Evolutionary conservation across 768 basidiomycete species (phyloP), one percentile per base, ranked within the genome.

Genomic region (Boletus rubescentipes): DNA sequence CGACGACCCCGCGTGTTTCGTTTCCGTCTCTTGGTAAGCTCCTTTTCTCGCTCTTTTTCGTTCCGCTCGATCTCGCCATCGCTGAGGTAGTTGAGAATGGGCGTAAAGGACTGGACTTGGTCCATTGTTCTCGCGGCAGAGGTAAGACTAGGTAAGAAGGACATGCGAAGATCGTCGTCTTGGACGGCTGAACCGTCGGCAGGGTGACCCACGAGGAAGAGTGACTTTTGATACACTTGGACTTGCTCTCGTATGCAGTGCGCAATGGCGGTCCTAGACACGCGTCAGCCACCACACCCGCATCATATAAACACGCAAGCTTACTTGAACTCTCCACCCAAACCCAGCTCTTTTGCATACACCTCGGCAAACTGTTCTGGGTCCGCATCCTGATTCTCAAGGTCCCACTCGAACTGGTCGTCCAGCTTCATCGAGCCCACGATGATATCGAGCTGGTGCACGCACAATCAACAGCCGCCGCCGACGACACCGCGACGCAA

Each of bases 341-440:
- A 73, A 5, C 97, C 97, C 21, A 99, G 74, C 60, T 99, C 97
- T 20, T 83, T 81, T 2, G 85, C 76, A 67, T 97, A 96, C 1
- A 87, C 79, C 57, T 89, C 87, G 8, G 97, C 93, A 70, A 98
- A 98, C 23, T 88, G 85, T 72, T 99, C 97, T 0, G 96, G 95
- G 0, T 87, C 88, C 4, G 91, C 87, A 42, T 80, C 77, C 20
- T 76, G 72, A 51, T 89, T 93, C 61, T 87, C 87, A 35, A 98
- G 72, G 69, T 99, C 96, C 97, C 97, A 99, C 68, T 98, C 97
- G 65, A 98, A 96, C 65, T 94, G 90, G 71, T 99, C 97, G 51
- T 93, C 90, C 21, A 99, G 80, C 70, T 95, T 94, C 75, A 94
- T 84, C 8, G 87, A 85, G 21, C 93, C 96, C 51, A 95, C 87